These are phyloP conservation scores for Phellinidium pouzarii DNA, from an alignment of 1,284 basidiomycete species.

Conservation along the genomic window DNA sequence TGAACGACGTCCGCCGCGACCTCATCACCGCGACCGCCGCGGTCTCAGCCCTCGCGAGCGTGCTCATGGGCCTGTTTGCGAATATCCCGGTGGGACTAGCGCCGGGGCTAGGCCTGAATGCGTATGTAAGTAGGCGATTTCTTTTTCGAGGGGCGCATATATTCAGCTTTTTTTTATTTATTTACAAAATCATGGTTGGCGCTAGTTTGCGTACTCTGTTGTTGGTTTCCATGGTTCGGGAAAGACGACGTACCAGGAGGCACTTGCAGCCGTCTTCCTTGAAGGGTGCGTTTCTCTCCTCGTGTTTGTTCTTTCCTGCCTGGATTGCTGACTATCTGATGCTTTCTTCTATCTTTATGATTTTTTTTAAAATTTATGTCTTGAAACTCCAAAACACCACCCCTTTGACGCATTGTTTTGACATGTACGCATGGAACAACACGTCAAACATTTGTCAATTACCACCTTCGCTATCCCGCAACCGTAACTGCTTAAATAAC, in stretches of 20 bases:
- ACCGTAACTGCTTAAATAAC: no score
- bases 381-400: no score
- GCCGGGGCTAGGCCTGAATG: constrained; percentile 77
- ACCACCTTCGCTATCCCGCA: no score
- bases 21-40: constrained; percentile 77
- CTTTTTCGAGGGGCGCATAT: background rate
- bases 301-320: background rate
- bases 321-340: background rate
- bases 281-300: constrained; percentile 54
- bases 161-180: no score
- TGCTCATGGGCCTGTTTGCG: constrained; percentile 78
- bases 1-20: constrained; percentile 62
- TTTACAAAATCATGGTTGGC: no score
- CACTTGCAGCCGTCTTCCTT: constrained; percentile 82
- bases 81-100: constrained; percentile 82
- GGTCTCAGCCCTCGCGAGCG: constrained; percentile 66
- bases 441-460: no score
- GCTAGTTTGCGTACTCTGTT: constrained; percentile 82
- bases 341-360: background rate
- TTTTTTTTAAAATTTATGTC: background rate
- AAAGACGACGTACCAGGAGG: constrained; percentile 71
- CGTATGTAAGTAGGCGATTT: constrained; percentile 61
- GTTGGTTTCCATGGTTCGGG: constrained; percentile 81
- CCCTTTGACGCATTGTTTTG: no score
- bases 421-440: no score